Conservation (phyloP, 2,329 filamentous ascomycete genomes). For the Daldinia sp. region DNA sequence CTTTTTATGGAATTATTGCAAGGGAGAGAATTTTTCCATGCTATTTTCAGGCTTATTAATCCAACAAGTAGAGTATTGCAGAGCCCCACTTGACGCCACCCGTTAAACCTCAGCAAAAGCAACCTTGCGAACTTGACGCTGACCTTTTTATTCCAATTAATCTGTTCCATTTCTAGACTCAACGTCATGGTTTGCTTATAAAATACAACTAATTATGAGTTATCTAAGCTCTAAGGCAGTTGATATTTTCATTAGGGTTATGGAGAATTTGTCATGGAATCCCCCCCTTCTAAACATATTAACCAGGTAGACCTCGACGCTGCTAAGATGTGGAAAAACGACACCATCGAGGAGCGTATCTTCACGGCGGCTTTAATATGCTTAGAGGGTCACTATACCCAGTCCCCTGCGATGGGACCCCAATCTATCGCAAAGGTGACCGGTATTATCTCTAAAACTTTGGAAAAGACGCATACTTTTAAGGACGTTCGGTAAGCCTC, state of each 20-base stretch:
- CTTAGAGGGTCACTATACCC: conserved; percentile 68
- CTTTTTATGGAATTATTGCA: too few species aligned
- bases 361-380: conserved; percentile 68
- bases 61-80: too few species aligned
- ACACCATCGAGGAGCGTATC: conserved; percentile 70
- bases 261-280: conserved; percentile 32
- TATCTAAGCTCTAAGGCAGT: not conserved
- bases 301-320: conserved; percentile 39
- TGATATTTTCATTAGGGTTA: not conserved
- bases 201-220: too few species aligned
- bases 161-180: too few species aligned
- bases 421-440: conserved; percentile 63
- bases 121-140: too few species aligned
- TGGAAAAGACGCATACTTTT: conserved; percentile 70
- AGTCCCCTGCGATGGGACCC: conserved; percentile 64
- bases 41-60: too few species aligned
- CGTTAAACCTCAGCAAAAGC: too few species aligned
- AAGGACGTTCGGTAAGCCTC: conserved; percentile 64
- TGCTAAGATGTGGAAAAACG: conserved; percentile 45
- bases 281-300: conserved; percentile 23
- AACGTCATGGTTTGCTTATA: too few species aligned
- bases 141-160: too few species aligned
- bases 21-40: too few species aligned
- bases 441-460: conserved; percentile 65
- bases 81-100: too few species aligned